These are phyloP conservation scores for Rhodotorula babjevae DNA, from an alignment of 768 basidiomycete genomes.

Conservation along the genomic window DNA sequence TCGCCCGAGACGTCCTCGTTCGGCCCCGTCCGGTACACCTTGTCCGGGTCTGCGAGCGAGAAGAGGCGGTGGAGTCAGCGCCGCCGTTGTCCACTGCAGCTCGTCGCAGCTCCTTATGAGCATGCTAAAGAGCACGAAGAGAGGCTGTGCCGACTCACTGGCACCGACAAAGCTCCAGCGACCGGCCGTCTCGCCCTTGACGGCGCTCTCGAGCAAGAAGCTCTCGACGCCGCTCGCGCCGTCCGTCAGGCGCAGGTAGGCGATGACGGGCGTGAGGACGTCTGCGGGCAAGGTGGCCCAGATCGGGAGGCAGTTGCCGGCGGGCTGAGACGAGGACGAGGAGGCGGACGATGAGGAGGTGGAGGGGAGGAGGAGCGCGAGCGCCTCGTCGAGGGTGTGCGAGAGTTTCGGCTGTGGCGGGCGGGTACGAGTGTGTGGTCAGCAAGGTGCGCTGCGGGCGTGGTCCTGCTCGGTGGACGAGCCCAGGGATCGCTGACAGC, in stretches of 20 bases:
- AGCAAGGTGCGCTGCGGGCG: not conserved
- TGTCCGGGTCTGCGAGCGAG: slow-evolving; percentile 69
- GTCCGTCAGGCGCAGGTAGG: slow-evolving; percentile 86
- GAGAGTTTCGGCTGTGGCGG: slow-evolving; percentile 23
- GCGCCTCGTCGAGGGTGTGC: slow-evolving; percentile 24
- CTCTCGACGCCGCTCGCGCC: slow-evolving; percentile 55
- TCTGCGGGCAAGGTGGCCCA: slow-evolving; percentile 91
- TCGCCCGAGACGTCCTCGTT: slow-evolving; percentile 74
- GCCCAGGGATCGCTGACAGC: too few relatives aligned
- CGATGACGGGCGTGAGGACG: slow-evolving; percentile 92
- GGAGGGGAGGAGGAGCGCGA: slow-evolving; percentile 24
- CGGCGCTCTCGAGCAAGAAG: slow-evolving; percentile 88
- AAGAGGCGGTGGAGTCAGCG: too few relatives aligned
- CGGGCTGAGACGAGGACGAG: slow-evolving; percentile 6
- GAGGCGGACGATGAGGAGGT: not conserved
- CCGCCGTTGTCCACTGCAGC: too few relatives aligned
- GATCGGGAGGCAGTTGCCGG: slow-evolving; percentile 90
- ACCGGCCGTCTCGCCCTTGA: slow-evolving; percentile 81
- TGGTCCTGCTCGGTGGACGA: not conserved
- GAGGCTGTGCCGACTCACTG: slow-evolving; percentile 54
- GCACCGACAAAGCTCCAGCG: slow-evolving; percentile 95
- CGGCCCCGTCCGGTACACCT: slow-evolving; percentile 82
- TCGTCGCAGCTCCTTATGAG: not conserved
- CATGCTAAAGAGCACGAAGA: not conserved
- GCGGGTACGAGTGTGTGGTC: not conserved